Conservation (phyloP, 2,329 filamentous ascomycete genomes). For the Boeremia lycopersici region DNA sequence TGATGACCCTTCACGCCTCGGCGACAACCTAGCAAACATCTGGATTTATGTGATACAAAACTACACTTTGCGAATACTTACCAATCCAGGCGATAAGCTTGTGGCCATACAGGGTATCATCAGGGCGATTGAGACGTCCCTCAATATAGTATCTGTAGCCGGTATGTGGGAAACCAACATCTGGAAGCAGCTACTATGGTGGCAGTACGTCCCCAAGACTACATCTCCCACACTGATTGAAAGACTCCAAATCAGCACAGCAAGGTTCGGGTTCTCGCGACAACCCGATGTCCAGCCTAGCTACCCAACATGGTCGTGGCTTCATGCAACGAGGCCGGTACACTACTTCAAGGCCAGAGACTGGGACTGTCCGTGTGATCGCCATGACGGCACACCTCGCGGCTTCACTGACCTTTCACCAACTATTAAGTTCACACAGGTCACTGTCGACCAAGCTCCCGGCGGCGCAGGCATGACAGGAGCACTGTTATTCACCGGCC, state of each 20-base stretch:
- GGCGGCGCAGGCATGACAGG: too few relatives aligned
- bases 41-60: slow-evolving; percentile 15
- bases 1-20: neutral
- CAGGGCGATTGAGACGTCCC: neutral
- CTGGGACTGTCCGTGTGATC: too few relatives aligned
- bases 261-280: too few relatives aligned
- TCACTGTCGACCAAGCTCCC: too few relatives aligned
- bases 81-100: slow-evolving; percentile 8
- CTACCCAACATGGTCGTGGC: neutral
- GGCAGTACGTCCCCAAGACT: neutral
- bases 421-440: too few relatives aligned
- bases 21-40: neutral
- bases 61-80: slow-evolving; percentile 11
- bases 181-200: neutral
- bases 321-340: neutral
- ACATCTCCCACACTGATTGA: neutral
- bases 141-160: neutral
- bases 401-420: too few relatives aligned
- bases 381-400: too few relatives aligned
- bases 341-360: neutral
- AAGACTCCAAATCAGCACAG: too few relatives aligned
- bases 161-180: neutral
- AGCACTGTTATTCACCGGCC: too few relatives aligned
- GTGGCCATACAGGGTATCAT: slow-evolving; percentile 15
- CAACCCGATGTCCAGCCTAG: too few relatives aligned